Evolutionary conservation across 176 grass and related monocot genomes (phyloP).

Genomic region (Triticum turgidum): DNA sequence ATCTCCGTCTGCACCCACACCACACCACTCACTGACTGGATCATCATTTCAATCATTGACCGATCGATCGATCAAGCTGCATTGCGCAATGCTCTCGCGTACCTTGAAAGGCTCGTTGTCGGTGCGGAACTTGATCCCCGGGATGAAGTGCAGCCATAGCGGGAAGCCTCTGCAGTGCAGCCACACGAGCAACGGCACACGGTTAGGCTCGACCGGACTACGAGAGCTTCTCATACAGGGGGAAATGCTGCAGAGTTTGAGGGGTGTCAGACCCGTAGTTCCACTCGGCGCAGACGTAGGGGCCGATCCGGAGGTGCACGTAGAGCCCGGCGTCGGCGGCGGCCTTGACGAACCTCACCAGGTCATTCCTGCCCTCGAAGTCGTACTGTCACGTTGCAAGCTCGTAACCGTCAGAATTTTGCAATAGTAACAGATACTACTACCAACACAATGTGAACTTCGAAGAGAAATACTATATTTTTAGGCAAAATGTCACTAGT

Average conservation of each 20-base stretch:
- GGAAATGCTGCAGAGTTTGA: not conserved
- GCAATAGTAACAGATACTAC: not conserved
- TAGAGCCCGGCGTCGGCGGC: conserved; percentile 90
- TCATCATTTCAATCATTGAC: not conserved
- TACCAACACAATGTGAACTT: not conserved
- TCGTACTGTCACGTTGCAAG: conserved; percentile 67
- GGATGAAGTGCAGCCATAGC: conserved; percentile 96
- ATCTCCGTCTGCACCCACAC: conserved; percentile 56
- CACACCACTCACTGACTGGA: not conserved
- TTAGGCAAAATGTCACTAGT: not conserved
- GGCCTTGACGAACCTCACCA: conserved; percentile 78
- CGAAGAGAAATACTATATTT: not conserved
- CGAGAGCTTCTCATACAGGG: not conserved
- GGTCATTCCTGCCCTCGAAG: conserved; percentile 96
- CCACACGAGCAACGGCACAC: not conserved
- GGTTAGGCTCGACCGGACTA: not conserved
- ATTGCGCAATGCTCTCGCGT: not conserved
- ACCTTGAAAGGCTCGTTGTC: conserved; percentile 95
- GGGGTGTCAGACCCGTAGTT: conserved; percentile 74
- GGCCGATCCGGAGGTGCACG: conserved; percentile 94
- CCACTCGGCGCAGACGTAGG: conserved; percentile 98
- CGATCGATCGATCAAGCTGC: not conserved
- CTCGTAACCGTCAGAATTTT: conserved; percentile 5
- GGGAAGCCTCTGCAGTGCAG: conserved; percentile 76
- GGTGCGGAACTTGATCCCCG: conserved; percentile 93